A percentile compares a stretch with the other conserved stretches of the same genome.
These are phyloP conservation scores for Crucihimalaya himalaica DNA, from an alignment of 345 rosid species.

Conservation along the genomic window DNA sequence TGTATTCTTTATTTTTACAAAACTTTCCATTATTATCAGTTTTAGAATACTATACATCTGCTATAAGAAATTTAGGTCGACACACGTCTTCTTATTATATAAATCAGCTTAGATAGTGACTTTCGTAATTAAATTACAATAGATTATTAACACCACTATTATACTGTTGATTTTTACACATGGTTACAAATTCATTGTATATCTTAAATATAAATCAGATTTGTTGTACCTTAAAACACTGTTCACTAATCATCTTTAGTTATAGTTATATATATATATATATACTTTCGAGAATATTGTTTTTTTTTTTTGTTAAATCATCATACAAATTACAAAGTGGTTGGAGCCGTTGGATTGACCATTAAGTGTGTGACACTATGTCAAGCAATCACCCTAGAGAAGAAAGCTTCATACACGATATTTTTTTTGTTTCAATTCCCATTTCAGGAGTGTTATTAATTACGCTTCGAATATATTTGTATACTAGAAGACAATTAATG, in stretches of 20 bases:
- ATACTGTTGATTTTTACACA: neutral
- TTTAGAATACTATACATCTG: neutral
- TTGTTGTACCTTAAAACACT: neutral
- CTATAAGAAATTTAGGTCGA: neutral
- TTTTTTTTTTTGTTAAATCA: neutral
- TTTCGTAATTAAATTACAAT: neutral
- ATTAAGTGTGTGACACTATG: conserved; percentile 4
- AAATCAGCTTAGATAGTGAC: neutral
- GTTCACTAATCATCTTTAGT: neutral
- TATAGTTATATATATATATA: neutral
- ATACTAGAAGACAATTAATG: conserved; percentile 11
- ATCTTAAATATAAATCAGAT: neutral
- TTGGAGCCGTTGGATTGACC: conserved; percentile 8
- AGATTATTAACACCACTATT: neutral
- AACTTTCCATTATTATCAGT: neutral
- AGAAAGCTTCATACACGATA: neutral
- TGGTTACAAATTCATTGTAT: neutral
- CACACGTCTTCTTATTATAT: neutral
- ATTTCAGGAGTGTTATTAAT: neutral
- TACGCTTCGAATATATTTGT: conserved; percentile 2
- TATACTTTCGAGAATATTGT: neutral
- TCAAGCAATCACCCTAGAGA: conserved; percentile 7
- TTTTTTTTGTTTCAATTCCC: neutral
- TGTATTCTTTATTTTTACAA: no score
- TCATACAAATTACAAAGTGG: neutral